Conservation (phyloP, 148 eudicot genomes). For the Polygonum maritimum region DNA sequence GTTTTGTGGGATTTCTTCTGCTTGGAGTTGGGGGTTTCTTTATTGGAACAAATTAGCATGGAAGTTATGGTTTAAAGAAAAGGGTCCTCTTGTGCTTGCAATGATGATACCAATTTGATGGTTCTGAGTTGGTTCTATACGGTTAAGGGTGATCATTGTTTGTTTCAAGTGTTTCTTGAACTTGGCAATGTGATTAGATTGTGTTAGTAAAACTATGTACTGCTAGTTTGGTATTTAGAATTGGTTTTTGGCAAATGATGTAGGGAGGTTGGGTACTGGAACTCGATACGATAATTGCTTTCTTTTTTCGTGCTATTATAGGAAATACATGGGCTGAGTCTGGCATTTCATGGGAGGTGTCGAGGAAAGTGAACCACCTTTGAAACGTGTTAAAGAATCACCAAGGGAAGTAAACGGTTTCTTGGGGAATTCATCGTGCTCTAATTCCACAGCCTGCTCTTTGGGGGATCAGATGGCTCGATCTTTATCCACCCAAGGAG, state of each 20-base stretch:
- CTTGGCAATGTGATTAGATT: not conserved
- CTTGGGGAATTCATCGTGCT: conserved; percentile 21
- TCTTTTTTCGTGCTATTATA: not conserved
- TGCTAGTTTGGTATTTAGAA: not conserved
- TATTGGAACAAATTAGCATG: no score
- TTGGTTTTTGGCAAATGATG: not conserved
- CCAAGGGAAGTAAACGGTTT: conserved; percentile 28
- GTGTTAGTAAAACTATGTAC: not conserved
- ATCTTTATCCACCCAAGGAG: conserved; percentile 47
- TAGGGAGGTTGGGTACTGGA: not conserved
- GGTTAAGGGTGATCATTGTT: not conserved
- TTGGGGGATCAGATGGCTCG: conserved; percentile 59
- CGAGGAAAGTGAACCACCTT: conserved; percentile 56
- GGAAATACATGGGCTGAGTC: conserved; percentile 49
- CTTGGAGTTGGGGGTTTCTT: not conserved
- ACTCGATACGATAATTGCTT: not conserved
- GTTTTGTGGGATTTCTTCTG: not conserved
- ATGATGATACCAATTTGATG: not conserved
- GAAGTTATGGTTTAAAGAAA: no score
- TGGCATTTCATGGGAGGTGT: conserved; percentile 58
- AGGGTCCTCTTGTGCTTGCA: not conserved
- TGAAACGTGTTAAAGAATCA: conserved; percentile 42
- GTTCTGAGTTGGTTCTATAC: not conserved
- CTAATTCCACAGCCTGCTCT: conserved; percentile 24
- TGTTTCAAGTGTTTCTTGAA: not conserved